Evolutionary conservation across 2,329 filamentous ascomycete species (phyloP).

Genomic region (Tolypocladium ovalisporum): DNA sequence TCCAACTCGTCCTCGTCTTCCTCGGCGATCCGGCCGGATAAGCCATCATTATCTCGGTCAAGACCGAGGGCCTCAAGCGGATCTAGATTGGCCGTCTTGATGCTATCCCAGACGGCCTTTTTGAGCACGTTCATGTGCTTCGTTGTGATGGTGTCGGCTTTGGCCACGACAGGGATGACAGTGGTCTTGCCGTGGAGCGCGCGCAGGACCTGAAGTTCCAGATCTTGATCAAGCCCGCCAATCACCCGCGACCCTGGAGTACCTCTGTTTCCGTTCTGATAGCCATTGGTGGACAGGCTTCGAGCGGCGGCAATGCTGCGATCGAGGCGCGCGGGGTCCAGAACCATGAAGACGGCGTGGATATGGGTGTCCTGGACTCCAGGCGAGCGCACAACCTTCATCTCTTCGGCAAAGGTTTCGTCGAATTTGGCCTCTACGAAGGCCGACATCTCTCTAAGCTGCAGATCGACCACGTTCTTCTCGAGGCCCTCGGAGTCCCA

Average conservation of each 20-base stretch:
- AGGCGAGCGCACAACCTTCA: slow-evolving; percentile 89
- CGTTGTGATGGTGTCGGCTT: slow-evolving; percentile 92
- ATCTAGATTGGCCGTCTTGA: slow-evolving; percentile 79
- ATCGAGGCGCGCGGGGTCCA: slow-evolving; percentile 81
- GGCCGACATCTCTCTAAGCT: slow-evolving; percentile 78
- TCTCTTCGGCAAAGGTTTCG: slow-evolving; percentile 93
- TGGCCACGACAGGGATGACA: slow-evolving; percentile 89
- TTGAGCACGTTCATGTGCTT: slow-evolving; percentile 90
- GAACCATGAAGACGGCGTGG: slow-evolving; percentile 84
- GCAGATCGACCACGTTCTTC: slow-evolving; percentile 88
- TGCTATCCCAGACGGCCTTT: slow-evolving; percentile 76
- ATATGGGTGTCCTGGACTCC: slow-evolving; percentile 95
- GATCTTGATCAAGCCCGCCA: slow-evolving; percentile 71
- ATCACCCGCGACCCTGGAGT: slow-evolving; percentile 28
- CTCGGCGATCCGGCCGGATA: slow-evolving; percentile 45
- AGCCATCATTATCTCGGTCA: slow-evolving; percentile 60
- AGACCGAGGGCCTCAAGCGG: slow-evolving; percentile 78
- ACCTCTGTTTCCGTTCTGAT: slow-evolving; percentile 33
- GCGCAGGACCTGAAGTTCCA: slow-evolving; percentile 83
- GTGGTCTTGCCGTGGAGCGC: slow-evolving; percentile 88
- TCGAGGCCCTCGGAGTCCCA: slow-evolving; percentile 97
- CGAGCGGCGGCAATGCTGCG: slow-evolving; percentile 64
- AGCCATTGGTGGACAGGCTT: slow-evolving; percentile 38
- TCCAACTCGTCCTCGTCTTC: slow-evolving; percentile 47
- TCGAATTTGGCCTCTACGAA: slow-evolving; percentile 98